Conservation (phyloP, 768 basidiomycete species). For the Hygrocybe coccinea region DNA sequence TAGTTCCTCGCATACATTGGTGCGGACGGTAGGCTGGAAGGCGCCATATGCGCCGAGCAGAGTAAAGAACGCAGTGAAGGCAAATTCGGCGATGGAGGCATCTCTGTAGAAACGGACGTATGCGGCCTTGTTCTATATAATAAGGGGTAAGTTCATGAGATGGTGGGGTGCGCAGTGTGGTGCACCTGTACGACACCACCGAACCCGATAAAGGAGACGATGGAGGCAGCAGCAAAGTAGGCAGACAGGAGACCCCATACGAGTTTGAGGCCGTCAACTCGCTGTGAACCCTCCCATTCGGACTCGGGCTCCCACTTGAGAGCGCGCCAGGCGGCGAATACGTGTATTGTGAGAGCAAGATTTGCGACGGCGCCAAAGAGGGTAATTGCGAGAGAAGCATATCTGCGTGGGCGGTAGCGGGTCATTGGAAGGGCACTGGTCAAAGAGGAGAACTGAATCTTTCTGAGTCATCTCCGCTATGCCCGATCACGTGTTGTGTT, state of each 20-base stretch:
- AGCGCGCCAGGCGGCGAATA: constrained; percentile 33
- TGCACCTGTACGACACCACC: constrained; percentile 64
- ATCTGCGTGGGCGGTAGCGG: constrained; percentile 19
- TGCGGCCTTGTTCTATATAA: constrained; percentile 51
- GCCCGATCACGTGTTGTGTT: too few species aligned
- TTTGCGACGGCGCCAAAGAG: constrained; percentile 34
- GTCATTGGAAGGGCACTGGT: background rate
- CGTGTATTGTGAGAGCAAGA: constrained; percentile 33
- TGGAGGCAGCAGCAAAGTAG: constrained; percentile 62
- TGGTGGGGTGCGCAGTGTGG: constrained; percentile 8
- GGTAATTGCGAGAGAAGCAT: constrained; percentile 37
- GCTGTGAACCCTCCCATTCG: constrained; percentile 41
- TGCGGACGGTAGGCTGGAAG: constrained; percentile 51
- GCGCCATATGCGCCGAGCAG: constrained; percentile 53
- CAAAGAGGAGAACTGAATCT: background rate
- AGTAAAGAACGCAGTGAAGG: constrained; percentile 59
- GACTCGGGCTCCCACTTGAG: constrained; percentile 45
- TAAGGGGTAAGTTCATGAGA: constrained; percentile 6
- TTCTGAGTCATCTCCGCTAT: background rate
- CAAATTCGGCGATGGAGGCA: constrained; percentile 75
- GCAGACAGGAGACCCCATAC: constrained; percentile 59
- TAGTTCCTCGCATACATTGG: constrained; percentile 67
- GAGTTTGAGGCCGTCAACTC: constrained; percentile 42
- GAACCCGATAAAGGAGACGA: constrained; percentile 62
- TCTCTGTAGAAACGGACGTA: constrained; percentile 78